Evolutionary conservation across 2,329 filamentous ascomycete genomes (phyloP).

Genomic region (Falciphora oryzae): DNA sequence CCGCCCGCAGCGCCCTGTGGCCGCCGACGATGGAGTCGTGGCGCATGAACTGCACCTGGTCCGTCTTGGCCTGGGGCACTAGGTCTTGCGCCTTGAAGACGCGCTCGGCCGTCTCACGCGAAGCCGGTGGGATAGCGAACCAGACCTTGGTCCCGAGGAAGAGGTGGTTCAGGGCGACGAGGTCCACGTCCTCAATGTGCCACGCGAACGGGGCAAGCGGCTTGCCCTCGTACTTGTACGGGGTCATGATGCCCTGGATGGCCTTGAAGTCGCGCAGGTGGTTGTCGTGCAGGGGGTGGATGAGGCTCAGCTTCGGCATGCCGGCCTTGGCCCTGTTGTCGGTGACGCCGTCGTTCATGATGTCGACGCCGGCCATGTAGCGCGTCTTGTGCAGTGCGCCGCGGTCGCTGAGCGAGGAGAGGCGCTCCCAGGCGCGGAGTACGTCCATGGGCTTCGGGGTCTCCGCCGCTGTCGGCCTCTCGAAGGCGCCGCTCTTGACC

Average conservation of each 20-base stretch:
- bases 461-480: not conserved
- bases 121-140: not conserved
- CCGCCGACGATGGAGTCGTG: constrained; percentile 3
- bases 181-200: constrained; percentile 7
- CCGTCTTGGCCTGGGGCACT: not conserved
- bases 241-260: constrained; percentile 2
- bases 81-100: not conserved
- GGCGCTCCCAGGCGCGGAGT: not conserved
- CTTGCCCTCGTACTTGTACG: constrained; percentile 10
- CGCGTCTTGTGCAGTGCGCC: not conserved
- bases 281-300: constrained; percentile 3
- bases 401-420: not conserved
- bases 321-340: not conserved
- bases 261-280: constrained; percentile 5
- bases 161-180: constrained; percentile 5
- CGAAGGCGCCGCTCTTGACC: not conserved
- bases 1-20: not conserved
- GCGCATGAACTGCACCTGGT: constrained; percentile 9
- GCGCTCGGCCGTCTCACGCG: not conserved
- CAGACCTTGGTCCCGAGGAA: constrained; percentile 6
- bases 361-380: constrained; percentile 6
- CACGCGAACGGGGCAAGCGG: constrained; percentile 8
- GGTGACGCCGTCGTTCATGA: not conserved
- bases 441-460: not conserved
- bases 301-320: not conserved